Base-by-base conservation (phyloP, 371 early-diverging fungal species). In the Gilbertella persicaria region DNA sequence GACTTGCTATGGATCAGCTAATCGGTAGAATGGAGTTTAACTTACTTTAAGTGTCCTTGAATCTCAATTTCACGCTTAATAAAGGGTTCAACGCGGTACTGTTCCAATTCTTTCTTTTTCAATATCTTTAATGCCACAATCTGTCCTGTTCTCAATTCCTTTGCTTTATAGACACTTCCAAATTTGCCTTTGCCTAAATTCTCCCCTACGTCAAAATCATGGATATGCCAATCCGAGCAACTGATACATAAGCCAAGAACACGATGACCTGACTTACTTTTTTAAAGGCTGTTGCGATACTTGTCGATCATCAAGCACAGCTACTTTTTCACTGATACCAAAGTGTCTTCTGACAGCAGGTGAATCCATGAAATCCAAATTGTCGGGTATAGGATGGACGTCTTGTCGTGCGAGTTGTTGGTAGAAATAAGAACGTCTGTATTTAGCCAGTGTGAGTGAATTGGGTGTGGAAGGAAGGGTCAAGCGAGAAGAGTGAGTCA, bases 181-280 rank as follows among this genome's bases (percentile, higher is more conserved):
- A 99, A 99, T 65, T 94, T 93, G 9, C 99, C 99, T 52, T 89
- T 88, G 30, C 99, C 99, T 13, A 99, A 73, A 2, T 91, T 78
- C 23, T 84, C 74, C 28, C 97, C 99, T 23, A 99, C 84, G 53
- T 95, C 94, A 83, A 99, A 99, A 71, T 99, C 98, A 7, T 88
- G 73, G 17, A 96, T 67, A 14, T 81, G 79, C 97, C 96, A 96
- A 44, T 69, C 51, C 19, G n/a, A n/a, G n/a, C n/a, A n/a, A n/a
- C n/a, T n/a, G n/a, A n/a, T n/a, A n/a, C n/a, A n/a, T n/a, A n/a
- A n/a, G n/a, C n/a, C n/a, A n/a, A n/a, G n/a, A n/a, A n/a, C n/a
- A n/a, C n/a, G n/a, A n/a, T n/a, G n/a, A n/a, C n/a, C n/a, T n/a
- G n/a, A n/a, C n/a, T n/a, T n/a, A n/a, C n/a, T n/a, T n/a, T n/a